Conservation (phyloP, 2,329 filamentous ascomycete species). For the Diaporthe eres region DNA sequence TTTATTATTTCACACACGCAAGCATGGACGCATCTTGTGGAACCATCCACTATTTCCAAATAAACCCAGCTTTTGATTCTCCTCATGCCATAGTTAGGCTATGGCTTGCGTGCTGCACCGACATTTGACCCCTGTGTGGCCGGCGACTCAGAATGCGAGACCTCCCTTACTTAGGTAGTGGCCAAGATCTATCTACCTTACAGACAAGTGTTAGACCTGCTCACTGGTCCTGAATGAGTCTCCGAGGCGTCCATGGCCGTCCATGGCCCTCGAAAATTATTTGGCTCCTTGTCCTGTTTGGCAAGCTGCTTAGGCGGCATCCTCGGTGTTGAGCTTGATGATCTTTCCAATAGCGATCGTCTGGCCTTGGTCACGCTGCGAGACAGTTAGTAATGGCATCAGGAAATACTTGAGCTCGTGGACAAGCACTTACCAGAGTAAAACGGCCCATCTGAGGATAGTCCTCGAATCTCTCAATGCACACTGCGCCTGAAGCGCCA, state of each 20-base stretch:
- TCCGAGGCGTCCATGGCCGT: not conserved
- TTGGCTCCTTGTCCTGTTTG: too few species aligned
- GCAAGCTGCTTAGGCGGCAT: constrained; percentile 45
- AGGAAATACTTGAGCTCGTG: constrained; percentile 43
- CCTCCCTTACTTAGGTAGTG: not conserved
- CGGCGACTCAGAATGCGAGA: not conserved
- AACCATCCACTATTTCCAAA: not conserved
- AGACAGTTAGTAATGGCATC: constrained; percentile 44
- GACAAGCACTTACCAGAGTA: constrained; percentile 72
- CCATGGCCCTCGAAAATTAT: not conserved
- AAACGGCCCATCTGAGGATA: constrained; percentile 95
- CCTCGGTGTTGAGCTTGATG: constrained; percentile 80
- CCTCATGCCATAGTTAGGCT: not conserved
- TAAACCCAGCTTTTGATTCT: constrained; percentile 9
- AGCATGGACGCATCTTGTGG: not conserved
- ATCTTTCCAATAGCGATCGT: constrained; percentile 99
- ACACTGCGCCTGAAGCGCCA: constrained; percentile 87
- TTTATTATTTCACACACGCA: not conserved
- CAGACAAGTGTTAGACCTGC: not conserved
- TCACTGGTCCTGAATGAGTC: not conserved
- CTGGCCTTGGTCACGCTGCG: constrained; percentile 78
- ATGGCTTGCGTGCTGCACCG: not conserved
- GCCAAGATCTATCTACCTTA: constrained; percentile 25
- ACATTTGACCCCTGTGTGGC: not conserved
- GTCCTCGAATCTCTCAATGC: constrained; percentile 94